Base-by-base conservation (phyloP, 2,329 filamentous ascomycete genomes). In the Lizonia empirigonia region DNA sequence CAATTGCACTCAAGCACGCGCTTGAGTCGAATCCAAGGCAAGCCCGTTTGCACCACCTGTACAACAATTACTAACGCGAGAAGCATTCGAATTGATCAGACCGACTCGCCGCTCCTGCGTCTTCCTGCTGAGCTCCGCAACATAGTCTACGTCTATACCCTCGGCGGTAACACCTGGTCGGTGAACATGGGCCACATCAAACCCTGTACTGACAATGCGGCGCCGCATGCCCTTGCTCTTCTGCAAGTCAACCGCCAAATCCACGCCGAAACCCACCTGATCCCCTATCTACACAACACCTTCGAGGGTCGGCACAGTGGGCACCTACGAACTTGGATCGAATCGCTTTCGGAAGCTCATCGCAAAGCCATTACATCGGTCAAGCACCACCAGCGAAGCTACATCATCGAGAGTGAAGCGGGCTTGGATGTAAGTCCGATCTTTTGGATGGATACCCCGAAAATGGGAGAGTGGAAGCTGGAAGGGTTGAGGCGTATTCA, bases 41-140 rank as follows among this genome's bases (percentile, higher is more conserved):
- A 9, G 41, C 22, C 13, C 7, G 0, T 10, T 15, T 8, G 7
- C 24, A 29, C 9, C 7, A 16, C 2, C 22, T 32, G 16, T 13
- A 36, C 2, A 2, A 27, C 2, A 34, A 12, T 5, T 3, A 15
- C 41, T 36, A 9, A 44, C 13, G 4, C 2, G 7, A n/a, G n/a
- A 16, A 41, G 37, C 26, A 9, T 9, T 13, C 15, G 5, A 15
- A 26, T 3, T 5, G 7, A 8, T 2, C 46, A 26, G 15, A 24
- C 6, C 24, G 15, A 35, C 1, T 35, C 36, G 9, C 33, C 15
- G 2, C 36, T 47, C 23, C 29, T 41, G 20, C n/a, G 13, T 19
- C 53, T 59, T 1, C 50, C 56, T 10, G 47, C 37, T n/a, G 56
- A 59, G 33, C 37, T 59, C 13, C 48, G 53, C 7, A 55, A 55